Base-by-base conservation (phyloP, 495 filamentous ascomycete species). In the Bacidia gigantensis region DNA sequence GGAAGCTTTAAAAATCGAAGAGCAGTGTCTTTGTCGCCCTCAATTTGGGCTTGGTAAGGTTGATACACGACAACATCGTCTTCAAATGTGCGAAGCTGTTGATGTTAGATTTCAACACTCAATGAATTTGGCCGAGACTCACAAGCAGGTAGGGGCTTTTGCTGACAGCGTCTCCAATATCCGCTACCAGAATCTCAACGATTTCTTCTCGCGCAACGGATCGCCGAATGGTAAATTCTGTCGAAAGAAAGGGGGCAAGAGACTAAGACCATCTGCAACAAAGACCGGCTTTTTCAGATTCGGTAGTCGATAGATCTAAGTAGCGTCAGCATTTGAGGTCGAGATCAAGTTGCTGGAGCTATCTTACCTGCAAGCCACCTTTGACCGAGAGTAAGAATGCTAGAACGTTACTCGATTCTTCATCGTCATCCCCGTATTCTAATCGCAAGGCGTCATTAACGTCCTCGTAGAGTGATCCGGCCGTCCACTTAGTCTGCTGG, bases 1-100 rank as follows among this genome's bases (percentile, higher is more conserved):
- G 54, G 70, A n/a, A 89, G 69, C 58, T 93, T 94, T 12, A 81
- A 65, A 58, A 94, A 96, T 46, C 80, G 76, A 11, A 97, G 66
- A 5, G 65, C 68, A 40, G 73, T 62, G 11, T 64, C 49, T 55
- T 58, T 47, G 26, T 60, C 60, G 49, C 44, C 50, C 50, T 62
- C 61, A 2, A 55, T 51, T 3, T 66, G 53, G 11, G 65, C 65
- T 53, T 74, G 70, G 62, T 82, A 88, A 0, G 89, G 87, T 62
- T 86, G 79, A 61, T 97, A 98, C 43, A 96, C 72, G n/a, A 81
- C 80, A 3, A 96, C 65, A 59, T 97, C 89, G 52, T 94, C 82
- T 54, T 77, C 82, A 11, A 74, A 73, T 40, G 86, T 83, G 25
- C 90, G 86, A 40, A 87, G 69, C 85, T 89, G 58, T 35, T 48